A percentile compares a stretch with the other conserved stretches of the same genome.
Evolutionary conservation across 2,329 filamentous ascomycete species (phyloP).

Genomic region (Emergomyces orientalis): DNA sequence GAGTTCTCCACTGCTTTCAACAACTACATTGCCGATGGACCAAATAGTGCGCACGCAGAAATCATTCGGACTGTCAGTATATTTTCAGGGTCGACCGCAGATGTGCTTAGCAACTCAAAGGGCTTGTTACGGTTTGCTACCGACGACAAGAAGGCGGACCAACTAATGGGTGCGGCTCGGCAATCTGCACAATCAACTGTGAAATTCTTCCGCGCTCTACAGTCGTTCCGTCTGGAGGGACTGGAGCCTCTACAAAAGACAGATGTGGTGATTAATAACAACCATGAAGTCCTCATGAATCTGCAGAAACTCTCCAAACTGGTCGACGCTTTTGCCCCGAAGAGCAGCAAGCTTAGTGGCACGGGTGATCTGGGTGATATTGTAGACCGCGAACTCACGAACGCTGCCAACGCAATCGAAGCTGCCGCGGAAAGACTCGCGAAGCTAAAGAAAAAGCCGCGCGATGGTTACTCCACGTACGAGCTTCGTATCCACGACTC

Average conservation of each 20-base stretch:
- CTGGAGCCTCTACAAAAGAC: slow-evolving; percentile 88
- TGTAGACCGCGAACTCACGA: slow-evolving; percentile 82
- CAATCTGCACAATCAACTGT: slow-evolving; percentile 79
- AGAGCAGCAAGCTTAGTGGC: slow-evolving; percentile 68
- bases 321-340: slow-evolving; percentile 83
- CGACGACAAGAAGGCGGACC: slow-evolving; percentile 88
- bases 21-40: slow-evolving; percentile 94
- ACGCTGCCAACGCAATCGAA: slow-evolving; percentile 90
- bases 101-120: slow-evolving; percentile 94
- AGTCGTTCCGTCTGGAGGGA: slow-evolving; percentile 87
- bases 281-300: slow-evolving; percentile 90
- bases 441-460: slow-evolving; percentile 92
- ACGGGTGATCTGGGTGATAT: slow-evolving; percentile 84
- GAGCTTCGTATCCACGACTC: slow-evolving; percentile 93
- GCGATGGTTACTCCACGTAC: slow-evolving; percentile 90
- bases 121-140: slow-evolving; percentile 85
- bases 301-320: slow-evolving; percentile 89
- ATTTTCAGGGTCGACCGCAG: slow-evolving; percentile 81
- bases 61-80: slow-evolving; percentile 88
- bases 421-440: slow-evolving; percentile 80
- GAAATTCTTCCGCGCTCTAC: slow-evolving; percentile 87
- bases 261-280: slow-evolving; percentile 94
- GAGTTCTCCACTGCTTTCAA: slow-evolving; percentile 98
- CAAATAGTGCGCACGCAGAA: slow-evolving; percentile 78
- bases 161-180: slow-evolving; percentile 71